A percentile compares a stretch with the other conserved stretches of the same genome.
Conservation (phyloP, 1,284 basidiomycete genomes). For the Neolentinus lepideus region DNA sequence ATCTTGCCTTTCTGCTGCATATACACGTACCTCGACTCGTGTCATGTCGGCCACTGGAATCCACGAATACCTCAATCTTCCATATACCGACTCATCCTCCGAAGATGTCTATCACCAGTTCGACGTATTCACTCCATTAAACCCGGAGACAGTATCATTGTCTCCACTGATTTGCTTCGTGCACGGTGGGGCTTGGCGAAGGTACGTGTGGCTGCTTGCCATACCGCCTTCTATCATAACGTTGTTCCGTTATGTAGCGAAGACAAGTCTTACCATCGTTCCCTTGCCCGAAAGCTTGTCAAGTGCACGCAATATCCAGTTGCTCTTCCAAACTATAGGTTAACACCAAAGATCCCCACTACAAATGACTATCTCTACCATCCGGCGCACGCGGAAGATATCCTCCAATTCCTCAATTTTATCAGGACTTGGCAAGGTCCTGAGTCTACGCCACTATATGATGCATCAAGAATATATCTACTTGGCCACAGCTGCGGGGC, state of each 20-base stretch:
- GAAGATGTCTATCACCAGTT: slow-evolving; percentile 32
- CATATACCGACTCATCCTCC: slow-evolving; percentile 27
- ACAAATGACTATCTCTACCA: slow-evolving; percentile 40
- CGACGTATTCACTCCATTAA: slow-evolving; percentile 37
- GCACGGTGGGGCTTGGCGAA: slow-evolving; percentile 76
- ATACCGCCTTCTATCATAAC: slow-evolving; percentile 2
- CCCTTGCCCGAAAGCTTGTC: slow-evolving; percentile 46
- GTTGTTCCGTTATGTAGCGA: slow-evolving; percentile 35
- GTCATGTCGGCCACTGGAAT: neutral
- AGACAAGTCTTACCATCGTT: slow-evolving; percentile 55
- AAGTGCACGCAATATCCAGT: slow-evolving; percentile 45
- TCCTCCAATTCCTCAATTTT: slow-evolving; percentile 53
- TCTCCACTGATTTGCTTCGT: slow-evolving; percentile 42
- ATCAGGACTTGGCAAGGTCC: slow-evolving; percentile 34
- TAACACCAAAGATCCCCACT: slow-evolving; percentile 39
- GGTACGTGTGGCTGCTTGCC: slow-evolving; percentile 36
- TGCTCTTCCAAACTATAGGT: slow-evolving; percentile 68
- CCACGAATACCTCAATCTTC: slow-evolving; percentile 27
- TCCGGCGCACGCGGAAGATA: slow-evolving; percentile 64
- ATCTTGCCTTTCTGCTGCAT: neutral
- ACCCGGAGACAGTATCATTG: slow-evolving; percentile 1
- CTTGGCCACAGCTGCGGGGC: slow-evolving; percentile 76
- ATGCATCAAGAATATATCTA: slow-evolving; percentile 35
- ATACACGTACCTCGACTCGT: neutral
- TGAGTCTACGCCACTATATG: slow-evolving; percentile 23